Base-by-base conservation (phyloP, 2,329 filamentous ascomycete genomes). In the Cladosporium sp. region DNA sequence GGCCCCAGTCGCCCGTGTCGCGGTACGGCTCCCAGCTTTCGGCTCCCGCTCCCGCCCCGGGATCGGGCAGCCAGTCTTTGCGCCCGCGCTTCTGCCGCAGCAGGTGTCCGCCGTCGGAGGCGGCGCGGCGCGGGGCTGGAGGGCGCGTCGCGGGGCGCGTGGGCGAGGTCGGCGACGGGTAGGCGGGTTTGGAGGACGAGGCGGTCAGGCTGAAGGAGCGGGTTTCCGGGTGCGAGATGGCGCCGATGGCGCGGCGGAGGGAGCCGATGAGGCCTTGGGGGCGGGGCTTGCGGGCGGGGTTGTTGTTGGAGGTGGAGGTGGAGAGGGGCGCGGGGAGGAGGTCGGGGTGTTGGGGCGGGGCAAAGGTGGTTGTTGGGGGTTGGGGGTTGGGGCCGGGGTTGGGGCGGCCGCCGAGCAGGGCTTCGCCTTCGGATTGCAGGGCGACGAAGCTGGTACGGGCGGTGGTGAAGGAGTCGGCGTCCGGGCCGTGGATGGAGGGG, bases 381-480 rank as follows among this genome's bases (percentile, higher is more conserved):
- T 16, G 14, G 14, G 14, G 14, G 14, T 16, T 16, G 14, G 14
- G 14, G 14, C 14, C 14, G 14, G 14, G 14, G 14, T 16, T 16
- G 14, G 14, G 14, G 14, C 63, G 64, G 4, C 74, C 74, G 4
- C 73, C 73, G 22, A 82, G 72, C 1, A 82, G 69, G 3, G 72
- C 71, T 46, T 79, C 74, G 11, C 76, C 75, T 64, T 82, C 78
- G 13, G 71, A 70, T 60, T 77, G 77, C 2, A 76, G 69, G 18
- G 75, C 70, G 8, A 70, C 69, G 49, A 80, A 73, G 0, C 72
- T 75, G 1, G 77, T 74, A 14, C 71, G 70, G 3, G 77, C 76
- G 1, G 78, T 78, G 13, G 69, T 72, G 64, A 77, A 80, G 2
- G 73, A 76, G 37, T 80, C 78, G 4, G 68, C 65, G 43, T 77